These are phyloP conservation scores for Penicillium capsulatum DNA, from an alignment of 2,329 filamentous ascomycete species.

Conservation along the genomic window DNA sequence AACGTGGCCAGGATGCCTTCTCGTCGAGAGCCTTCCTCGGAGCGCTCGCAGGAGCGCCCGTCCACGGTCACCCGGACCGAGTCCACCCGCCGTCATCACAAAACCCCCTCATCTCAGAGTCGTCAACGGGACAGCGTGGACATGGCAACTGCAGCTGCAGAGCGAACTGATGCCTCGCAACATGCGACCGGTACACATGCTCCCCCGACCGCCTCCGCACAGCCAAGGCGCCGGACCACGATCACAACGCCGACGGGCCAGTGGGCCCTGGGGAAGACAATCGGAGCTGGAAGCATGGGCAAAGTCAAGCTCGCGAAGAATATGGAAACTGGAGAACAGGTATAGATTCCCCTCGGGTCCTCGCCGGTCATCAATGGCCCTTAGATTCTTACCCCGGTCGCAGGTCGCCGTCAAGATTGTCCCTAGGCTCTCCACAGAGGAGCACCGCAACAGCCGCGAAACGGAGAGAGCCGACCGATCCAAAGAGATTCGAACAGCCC, in stretches of 20 bases:
- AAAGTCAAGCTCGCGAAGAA: slow-evolving; percentile 96
- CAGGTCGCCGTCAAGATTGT: slow-evolving; percentile 97
- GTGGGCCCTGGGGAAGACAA: slow-evolving; percentile 94
- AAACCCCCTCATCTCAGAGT: slow-evolving; percentile 39
- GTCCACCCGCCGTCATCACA: slow-evolving; percentile 44
- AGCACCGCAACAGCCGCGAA: slow-evolving; percentile 67
- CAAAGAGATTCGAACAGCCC: slow-evolving; percentile 89
- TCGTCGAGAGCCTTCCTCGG: slow-evolving; percentile 62
- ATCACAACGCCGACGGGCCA: slow-evolving; percentile 87
- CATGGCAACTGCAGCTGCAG: slow-evolving; percentile 47
- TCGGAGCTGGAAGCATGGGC: slow-evolving; percentile 96
- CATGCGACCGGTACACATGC: slow-evolving; percentile 34
- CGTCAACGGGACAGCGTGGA: slow-evolving; percentile 44
- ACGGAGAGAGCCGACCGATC: slow-evolving; percentile 90
- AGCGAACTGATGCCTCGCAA: slow-evolving; percentile 52
- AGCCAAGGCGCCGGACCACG: slow-evolving; percentile 63
- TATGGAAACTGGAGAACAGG: slow-evolving; percentile 85
- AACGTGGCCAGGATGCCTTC: slow-evolving; percentile 57
- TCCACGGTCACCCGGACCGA: slow-evolving; percentile 51
- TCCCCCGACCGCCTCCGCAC: slow-evolving; percentile 34
- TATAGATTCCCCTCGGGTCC: too few relatives aligned
- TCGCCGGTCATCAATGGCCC: too few relatives aligned
- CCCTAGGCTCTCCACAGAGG: slow-evolving; percentile 81
- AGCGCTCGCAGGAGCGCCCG: slow-evolving; percentile 48
- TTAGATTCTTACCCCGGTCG: too few relatives aligned